Evolutionary conservation across 352 stramenopile genomes (phyloP), one percentile per base, ranked within the genome.

Genomic region (Phytophthora constricta): DNA sequence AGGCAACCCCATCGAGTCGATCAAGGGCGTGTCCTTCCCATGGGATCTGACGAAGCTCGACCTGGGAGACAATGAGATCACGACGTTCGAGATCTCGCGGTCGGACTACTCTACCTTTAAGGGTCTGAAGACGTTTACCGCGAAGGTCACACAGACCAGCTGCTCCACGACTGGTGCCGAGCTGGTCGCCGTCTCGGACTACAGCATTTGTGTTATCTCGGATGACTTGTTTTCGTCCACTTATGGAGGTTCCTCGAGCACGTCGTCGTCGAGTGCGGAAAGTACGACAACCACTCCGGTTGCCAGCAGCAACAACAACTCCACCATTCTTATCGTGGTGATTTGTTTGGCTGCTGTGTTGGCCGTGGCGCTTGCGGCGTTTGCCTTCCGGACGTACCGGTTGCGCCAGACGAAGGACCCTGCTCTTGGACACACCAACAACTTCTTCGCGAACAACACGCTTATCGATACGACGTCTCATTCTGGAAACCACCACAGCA

Each of bases 21-120:
- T 93, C 53, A 57, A 58, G 14, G 85, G 83, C 22, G 78, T 90
- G 16, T 65, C 68, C 14, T 91, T 93, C 62, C 83, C 85, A 7
- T 65, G 80, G 41, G 63, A 68, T 1, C 62, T 93, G 16, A 64
- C 78, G 3, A 79, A 72, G 5, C 59, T 92, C 37, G 70, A 83
- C 26, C 52, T 93, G n/a, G 82, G 76, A 26, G 46, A 43, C 1
- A 70, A 70, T 34, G 62, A 76, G 50, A 91, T 93, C 66, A 78
- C 63, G 8, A 78, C 80, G n/a, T 86, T 93, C 28, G 85, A 92
- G 55, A 80, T 93, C 43, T 87, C 76, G 1, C 77, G 78, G 2
- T 86, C 80, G 0, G 85, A 93, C 52, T 81, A 89, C 64, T 67
- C 68, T 11, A 89, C 68, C 0, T 79, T 93, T 42, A 74, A 80